Conservation (phyloP, 306 rosid species). For the Casuarina equisetifolia region DNA sequence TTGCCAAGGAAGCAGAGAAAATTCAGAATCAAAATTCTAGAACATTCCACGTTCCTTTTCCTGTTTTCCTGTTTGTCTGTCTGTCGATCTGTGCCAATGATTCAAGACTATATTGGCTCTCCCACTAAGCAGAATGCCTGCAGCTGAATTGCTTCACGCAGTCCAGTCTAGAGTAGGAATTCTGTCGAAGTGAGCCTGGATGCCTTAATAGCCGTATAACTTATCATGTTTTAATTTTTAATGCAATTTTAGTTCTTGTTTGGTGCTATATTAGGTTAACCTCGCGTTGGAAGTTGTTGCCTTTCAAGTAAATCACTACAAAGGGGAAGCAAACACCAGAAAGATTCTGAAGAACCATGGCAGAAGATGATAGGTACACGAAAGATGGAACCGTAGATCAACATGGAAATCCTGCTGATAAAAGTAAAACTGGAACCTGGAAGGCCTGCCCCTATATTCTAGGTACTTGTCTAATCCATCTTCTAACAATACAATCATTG, state of each 20-base stretch:
- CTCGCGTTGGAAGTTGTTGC: neutral
- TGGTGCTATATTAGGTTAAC: constrained; percentile 12
- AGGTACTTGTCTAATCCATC: constrained; percentile 35
- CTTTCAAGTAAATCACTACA: neutral
- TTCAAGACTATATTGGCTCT: neutral
- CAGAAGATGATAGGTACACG: constrained; percentile 47
- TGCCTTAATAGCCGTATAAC: neutral
- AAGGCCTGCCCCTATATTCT: constrained; percentile 80
- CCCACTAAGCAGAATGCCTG: neutral
- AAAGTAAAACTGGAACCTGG: constrained; percentile 73
- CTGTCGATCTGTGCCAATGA: neutral
- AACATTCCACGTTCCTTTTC: neutral
- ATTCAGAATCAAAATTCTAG: neutral
- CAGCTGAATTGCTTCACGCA: neutral
- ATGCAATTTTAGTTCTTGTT: neutral
- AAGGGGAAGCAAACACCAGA: constrained; percentile 1
- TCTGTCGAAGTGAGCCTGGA: neutral
- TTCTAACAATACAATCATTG: neutral
- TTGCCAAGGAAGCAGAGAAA: neutral
- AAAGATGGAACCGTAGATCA: constrained; percentile 71
- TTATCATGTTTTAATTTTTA: neutral
- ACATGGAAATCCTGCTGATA: constrained; percentile 69
- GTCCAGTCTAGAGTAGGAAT: neutral
- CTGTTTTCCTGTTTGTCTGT: neutral
- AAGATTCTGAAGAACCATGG: constrained; percentile 31